A percentile compares a stretch with the other conserved stretches of the same genome.
phyloP scores from a whole-genome alignment of 768 basidiomycete genomes.

The Tricholoma furcatifolium region DNA sequence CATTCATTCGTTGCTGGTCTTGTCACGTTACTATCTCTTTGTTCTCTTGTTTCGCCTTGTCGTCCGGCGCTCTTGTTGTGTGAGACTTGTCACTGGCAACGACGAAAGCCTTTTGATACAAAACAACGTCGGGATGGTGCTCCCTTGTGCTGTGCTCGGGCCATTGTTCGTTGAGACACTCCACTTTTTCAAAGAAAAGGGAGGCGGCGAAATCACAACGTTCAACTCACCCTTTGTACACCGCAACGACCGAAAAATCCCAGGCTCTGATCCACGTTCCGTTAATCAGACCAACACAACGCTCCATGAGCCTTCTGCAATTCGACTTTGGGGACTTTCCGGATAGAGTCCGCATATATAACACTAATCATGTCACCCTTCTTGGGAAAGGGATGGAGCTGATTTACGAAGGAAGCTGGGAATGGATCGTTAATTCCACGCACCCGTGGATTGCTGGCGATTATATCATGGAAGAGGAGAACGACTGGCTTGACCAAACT shows the following conservation, averaged over 20 bases:
- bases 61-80: not conserved
- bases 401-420: slow-evolving; percentile 3
- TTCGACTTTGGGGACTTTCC: not conserved
- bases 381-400: not conserved
- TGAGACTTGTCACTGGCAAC: not conserved
- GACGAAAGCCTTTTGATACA: not conserved
- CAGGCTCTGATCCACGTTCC: not conserved
- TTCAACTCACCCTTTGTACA: not conserved
- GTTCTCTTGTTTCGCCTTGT: not conserved
- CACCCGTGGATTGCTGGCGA: not conserved
- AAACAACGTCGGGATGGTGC: not conserved
- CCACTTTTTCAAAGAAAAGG: not conserved
- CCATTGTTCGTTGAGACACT: not conserved
- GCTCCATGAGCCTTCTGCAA: too few species aligned
- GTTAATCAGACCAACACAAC: not conserved
- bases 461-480: not conserved
- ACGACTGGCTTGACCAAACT: not conserved
- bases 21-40: slow-evolving; percentile 2
- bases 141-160: not conserved
- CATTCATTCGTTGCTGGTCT: not conserved
- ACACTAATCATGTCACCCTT: not conserved
- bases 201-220: not conserved
- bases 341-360: not conserved
- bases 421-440: not conserved
- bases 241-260: not conserved